Evolutionary conservation across 176 grass and related monocot genomes (phyloP).

Genomic region (Avena insularis): DNA sequence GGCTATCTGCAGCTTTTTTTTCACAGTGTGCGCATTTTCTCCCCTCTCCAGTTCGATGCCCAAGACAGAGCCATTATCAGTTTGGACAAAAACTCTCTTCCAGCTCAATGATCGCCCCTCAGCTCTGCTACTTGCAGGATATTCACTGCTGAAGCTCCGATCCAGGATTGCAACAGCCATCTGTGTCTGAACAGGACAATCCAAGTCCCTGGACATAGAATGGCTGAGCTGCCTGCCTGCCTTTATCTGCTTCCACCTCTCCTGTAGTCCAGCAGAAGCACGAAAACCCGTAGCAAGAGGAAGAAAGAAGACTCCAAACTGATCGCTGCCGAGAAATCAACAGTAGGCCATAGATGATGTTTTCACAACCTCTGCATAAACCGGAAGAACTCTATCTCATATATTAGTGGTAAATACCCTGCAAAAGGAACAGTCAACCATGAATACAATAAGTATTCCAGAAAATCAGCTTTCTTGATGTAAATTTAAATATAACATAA

Average conservation of each 20-base stretch:
- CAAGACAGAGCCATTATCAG: conserved; percentile 85
- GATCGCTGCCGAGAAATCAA: neutral
- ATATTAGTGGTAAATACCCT: conserved; percentile 31
- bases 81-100: conserved; percentile 97
- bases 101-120: conserved; percentile 71
- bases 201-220: conserved; percentile 79
- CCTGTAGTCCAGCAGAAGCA: conserved; percentile 35
- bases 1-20: conserved; percentile 88
- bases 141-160: conserved; percentile 69
- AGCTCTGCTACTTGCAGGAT: conserved; percentile 51
- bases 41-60: conserved; percentile 85
- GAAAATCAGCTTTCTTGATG: conserved; percentile 14
- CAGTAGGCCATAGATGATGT: conserved; percentile 26
- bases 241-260: conserved; percentile 54
- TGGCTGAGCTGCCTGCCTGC: conserved; percentile 29
- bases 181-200: conserved; percentile 94
- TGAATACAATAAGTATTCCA: conserved; percentile 21
- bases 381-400: conserved; percentile 27
- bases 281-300: conserved; percentile 25
- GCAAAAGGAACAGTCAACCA: neutral
- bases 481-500: neutral
- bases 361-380: conserved; percentile 37
- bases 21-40: conserved; percentile 90
- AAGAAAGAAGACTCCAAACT: conserved; percentile 43
- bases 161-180: conserved; percentile 85